Conservation (phyloP, 2,329 filamentous ascomycete species). For the Atkinsonella hypoxylon region DNA sequence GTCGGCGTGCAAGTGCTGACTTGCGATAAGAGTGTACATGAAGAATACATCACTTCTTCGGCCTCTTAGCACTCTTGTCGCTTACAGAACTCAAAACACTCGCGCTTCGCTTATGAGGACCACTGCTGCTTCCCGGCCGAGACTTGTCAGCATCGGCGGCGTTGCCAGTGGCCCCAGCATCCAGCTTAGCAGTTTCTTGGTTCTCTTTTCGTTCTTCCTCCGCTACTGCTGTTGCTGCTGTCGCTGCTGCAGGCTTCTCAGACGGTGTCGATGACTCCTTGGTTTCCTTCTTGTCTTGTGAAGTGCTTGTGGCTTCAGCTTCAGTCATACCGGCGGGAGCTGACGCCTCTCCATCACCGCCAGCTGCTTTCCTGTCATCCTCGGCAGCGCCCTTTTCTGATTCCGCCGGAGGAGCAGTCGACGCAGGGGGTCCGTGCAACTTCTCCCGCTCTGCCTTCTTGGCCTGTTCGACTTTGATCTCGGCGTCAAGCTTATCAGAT, state of each 20-base stretch:
- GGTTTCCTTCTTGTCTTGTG: constrained; percentile 7
- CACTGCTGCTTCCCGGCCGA: constrained; percentile 27
- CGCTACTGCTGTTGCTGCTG: neutral
- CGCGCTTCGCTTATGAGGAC: constrained; percentile 63
- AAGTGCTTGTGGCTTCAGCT: constrained; percentile 10
- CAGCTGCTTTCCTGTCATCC: constrained; percentile 4
- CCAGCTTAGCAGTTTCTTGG: neutral
- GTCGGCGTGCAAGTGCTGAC: constrained; percentile 8
- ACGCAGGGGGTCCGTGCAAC: constrained; percentile 10
- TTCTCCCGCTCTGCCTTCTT: constrained; percentile 43
- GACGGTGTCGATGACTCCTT: constrained; percentile 4
- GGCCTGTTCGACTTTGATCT: constrained; percentile 49
- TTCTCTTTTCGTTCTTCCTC: neutral
- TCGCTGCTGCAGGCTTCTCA: constrained; percentile 9
- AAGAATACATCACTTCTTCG: constrained; percentile 32
- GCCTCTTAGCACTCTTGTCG: constrained; percentile 48
- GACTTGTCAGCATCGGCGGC: constrained; percentile 16
- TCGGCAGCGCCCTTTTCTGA: neutral
- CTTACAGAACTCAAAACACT: constrained; percentile 64
- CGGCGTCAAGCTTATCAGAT: constrained; percentile 62
- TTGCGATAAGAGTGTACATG: constrained; percentile 13
- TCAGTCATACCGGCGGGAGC: constrained; percentile 11
- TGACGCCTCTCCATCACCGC: constrained; percentile 6
- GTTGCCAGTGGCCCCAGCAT: neutral
- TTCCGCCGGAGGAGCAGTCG: neutral